These are phyloP conservation scores for Auricularia sp. DNA, from an alignment of 768 basidiomycete genomes.

Conservation along the genomic window DNA sequence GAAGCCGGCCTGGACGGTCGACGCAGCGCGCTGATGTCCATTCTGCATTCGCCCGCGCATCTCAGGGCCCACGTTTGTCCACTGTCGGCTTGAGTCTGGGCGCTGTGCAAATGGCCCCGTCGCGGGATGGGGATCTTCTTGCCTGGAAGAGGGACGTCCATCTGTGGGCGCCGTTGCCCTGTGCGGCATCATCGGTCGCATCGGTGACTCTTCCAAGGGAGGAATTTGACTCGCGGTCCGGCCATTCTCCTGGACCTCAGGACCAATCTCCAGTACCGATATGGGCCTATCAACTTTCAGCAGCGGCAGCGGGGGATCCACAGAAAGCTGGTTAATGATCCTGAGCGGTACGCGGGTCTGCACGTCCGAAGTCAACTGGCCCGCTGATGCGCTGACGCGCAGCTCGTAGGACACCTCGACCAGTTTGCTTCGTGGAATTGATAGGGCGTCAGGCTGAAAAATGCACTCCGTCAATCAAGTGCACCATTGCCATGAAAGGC, in stretches of 20 bases:
- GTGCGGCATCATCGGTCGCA: too few relatives aligned
- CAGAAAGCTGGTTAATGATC: conserved; percentile 75
- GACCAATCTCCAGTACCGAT: neutral
- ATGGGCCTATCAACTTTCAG: neutral
- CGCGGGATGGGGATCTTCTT: too few relatives aligned
- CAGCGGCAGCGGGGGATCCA: conserved; percentile 56
- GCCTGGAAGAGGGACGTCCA: too few relatives aligned
- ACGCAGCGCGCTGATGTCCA: too few relatives aligned
- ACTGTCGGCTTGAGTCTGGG: too few relatives aligned
- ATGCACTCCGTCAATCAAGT: neutral
- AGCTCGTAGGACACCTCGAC: conserved; percentile 71
- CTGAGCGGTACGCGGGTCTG: conserved; percentile 63
- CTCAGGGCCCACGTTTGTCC: too few relatives aligned
- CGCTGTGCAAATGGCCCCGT: too few relatives aligned
- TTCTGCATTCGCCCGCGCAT: too few relatives aligned
- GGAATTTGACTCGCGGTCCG: neutral
- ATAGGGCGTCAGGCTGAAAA: conserved; percentile 54
- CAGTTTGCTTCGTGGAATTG: conserved; percentile 56
- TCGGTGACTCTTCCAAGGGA: too few relatives aligned
- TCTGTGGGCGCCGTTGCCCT: too few relatives aligned
- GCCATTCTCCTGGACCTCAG: neutral
- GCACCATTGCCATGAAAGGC: neutral
- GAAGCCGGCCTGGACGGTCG: too few relatives aligned
- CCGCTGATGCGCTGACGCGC: conserved; percentile 51
- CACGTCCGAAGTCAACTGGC: conserved; percentile 51